These are phyloP conservation scores for Candida gorgasii DNA, from an alignment of 805 yeast genomes.

Conservation along the genomic window DNA sequence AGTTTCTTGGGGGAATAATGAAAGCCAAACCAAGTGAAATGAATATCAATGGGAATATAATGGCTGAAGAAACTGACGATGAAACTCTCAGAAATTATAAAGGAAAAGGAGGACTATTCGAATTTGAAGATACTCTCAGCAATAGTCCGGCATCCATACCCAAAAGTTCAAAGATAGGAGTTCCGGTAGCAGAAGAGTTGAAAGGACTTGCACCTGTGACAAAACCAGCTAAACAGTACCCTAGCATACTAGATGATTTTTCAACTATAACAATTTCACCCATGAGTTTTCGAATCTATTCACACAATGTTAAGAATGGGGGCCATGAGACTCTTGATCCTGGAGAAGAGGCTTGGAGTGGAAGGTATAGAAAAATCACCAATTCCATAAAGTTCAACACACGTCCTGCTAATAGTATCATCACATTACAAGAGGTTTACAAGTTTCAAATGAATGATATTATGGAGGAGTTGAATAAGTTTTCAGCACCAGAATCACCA, in stretches of 20 bases:
- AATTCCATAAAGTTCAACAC: constrained; percentile 29
- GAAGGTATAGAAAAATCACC: constrained; percentile 19
- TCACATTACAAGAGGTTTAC: constrained; percentile 40
- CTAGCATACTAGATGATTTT: constrained; percentile 18
- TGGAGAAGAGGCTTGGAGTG: constrained; percentile 30
- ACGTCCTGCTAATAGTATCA: constrained; percentile 28
- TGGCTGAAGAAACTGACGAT: constrained; percentile 18
- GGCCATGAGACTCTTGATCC: constrained; percentile 21
- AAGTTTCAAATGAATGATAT: constrained; percentile 36
- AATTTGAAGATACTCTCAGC: constrained; percentile 15
- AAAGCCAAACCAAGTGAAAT: constrained; percentile 20
- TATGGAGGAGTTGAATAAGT: constrained; percentile 25
- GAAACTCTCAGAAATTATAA: constrained; percentile 14
- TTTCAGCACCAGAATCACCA: constrained; percentile 15
- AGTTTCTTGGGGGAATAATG: constrained; percentile 25
- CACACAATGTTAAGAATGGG: constrained; percentile 37
- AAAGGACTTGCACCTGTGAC: constrained; percentile 6
- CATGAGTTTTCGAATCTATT: constrained; percentile 31
- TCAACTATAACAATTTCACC: constrained; percentile 13
- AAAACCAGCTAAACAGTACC: constrained; percentile 10
- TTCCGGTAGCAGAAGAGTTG: constrained; percentile 8
- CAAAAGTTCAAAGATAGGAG: constrained; percentile 14
- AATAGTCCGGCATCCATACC: constrained; percentile 10
- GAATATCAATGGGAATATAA: constrained; percentile 17
- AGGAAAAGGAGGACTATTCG: constrained; percentile 13